A percentile compares a stretch with the other conserved stretches of the same genome.
Conservation (phyloP, 257 asterid species). For the Scutellaria baicalensis region DNA sequence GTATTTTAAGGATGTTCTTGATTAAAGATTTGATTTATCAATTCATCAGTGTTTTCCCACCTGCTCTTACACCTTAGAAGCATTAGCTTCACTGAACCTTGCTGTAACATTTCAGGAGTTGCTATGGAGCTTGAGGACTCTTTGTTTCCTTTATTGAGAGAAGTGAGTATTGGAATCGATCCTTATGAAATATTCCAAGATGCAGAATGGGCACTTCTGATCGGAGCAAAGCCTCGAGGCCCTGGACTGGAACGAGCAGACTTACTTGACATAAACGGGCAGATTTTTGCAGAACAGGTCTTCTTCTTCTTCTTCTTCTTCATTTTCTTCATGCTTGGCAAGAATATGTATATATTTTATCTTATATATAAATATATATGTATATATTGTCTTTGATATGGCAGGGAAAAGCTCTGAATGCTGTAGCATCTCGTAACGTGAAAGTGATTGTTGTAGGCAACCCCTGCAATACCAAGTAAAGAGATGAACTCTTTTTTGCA, state of each 20-base stretch:
- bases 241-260: conserved; percentile 96
- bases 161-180: conserved; percentile 88
- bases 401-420: conserved; percentile 98
- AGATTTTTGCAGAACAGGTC: conserved; percentile 88
- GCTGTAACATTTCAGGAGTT: conserved; percentile 49
- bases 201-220: conserved; percentile 96
- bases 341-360: neutral
- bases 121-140: conserved; percentile 99
- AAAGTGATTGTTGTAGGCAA: conserved; percentile 93
- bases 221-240: conserved; percentile 99
- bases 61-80: neutral
- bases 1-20: neutral
- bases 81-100: neutral
- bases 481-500: neutral
- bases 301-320: neutral
- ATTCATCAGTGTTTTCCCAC: neutral
- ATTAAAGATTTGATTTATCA: neutral
- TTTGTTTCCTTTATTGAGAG: conserved; percentile 83
- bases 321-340: neutral
- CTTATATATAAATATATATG: neutral
- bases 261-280: conserved; percentile 87
- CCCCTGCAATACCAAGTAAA: conserved; percentile 97
- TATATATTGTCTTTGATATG: neutral
- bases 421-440: conserved; percentile 87
- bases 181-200: conserved; percentile 93